These are phyloP conservation scores for Phytopythium aichiense DNA, from an alignment of 352 stramenopile species.

Conservation along the genomic window DNA sequence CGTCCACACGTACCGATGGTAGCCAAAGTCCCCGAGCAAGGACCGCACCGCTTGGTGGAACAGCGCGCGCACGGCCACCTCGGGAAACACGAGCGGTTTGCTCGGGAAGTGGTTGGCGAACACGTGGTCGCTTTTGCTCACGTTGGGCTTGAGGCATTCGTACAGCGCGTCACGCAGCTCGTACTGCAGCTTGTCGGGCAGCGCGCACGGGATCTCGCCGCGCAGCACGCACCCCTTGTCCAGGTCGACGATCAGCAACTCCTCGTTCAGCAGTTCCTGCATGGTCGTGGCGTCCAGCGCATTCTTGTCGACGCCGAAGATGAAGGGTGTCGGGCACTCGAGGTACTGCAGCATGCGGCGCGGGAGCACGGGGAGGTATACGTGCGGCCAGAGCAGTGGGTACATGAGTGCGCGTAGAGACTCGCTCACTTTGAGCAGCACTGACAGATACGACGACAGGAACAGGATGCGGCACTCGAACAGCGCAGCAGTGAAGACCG, in stretches of 20 bases:
- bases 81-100: slow-evolving; percentile 68
- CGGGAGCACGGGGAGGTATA: slow-evolving; percentile 81
- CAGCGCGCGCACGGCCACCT: slow-evolving; percentile 60
- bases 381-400: slow-evolving; percentile 82
- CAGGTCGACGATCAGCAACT: slow-evolving; percentile 71
- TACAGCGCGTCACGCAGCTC: slow-evolving; percentile 49
- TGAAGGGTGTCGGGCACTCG: slow-evolving; percentile 83
- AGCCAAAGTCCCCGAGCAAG: slow-evolving; percentile 81
- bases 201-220: slow-evolving; percentile 44
- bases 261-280: slow-evolving; percentile 56
- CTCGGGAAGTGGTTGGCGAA: slow-evolving; percentile 65
- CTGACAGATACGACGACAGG: slow-evolving; percentile 74
- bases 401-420: slow-evolving; percentile 81
- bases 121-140: slow-evolving; percentile 68
- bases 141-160: slow-evolving; percentile 64
- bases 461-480: slow-evolving; percentile 81
- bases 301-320: slow-evolving; percentile 75
- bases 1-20: slow-evolving; percentile 81
- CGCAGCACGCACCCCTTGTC: slow-evolving; percentile 57
- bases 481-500: slow-evolving; percentile 74
- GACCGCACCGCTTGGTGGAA: slow-evolving; percentile 62
- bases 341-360: slow-evolving; percentile 79
- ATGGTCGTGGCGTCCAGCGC: slow-evolving; percentile 51
- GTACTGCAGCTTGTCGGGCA: slow-evolving; percentile 44
- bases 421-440: slow-evolving; percentile 80